phyloP scores from a whole-genome alignment of 805 yeast genomes.

The Suhomyces faveliae region DNA sequence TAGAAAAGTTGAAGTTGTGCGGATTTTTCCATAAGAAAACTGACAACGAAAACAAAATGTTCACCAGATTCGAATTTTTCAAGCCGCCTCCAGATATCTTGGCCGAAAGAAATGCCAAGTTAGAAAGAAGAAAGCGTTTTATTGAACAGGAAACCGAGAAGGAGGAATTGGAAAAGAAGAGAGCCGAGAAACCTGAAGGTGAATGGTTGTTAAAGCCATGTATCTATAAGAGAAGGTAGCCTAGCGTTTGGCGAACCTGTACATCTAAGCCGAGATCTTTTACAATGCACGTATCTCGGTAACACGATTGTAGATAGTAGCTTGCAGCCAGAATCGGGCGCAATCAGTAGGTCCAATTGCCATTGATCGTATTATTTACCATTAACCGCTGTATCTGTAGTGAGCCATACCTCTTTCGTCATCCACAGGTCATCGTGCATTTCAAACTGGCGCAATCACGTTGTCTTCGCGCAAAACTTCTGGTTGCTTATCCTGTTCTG shows the following conservation, averaged over 20 bases:
- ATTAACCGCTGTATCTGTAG: background rate
- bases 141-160: constrained; percentile 67
- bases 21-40: constrained; percentile 90
- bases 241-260: background rate
- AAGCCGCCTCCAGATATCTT: constrained; percentile 74
- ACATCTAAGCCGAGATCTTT: background rate
- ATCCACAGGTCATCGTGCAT: background rate
- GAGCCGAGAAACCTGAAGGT: constrained; percentile 65
- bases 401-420: background rate
- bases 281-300: background rate
- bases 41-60: constrained; percentile 88
- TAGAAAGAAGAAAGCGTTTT: constrained; percentile 63
- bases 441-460: background rate
- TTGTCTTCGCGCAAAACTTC: background rate
- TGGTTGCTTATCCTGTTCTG: constrained; percentile 1
- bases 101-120: constrained; percentile 58
- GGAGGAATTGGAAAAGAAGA: constrained; percentile 55
- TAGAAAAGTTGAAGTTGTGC: constrained; percentile 65
- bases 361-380: background rate
- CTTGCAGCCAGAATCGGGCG: background rate
- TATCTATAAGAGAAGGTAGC: constrained; percentile 81
- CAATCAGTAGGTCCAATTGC: background rate
- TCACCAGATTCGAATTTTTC: constrained; percentile 89
- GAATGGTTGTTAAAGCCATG: constrained; percentile 94
- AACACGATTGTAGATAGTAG: background rate